Percentiles rank a stretch among this genome's conserved stretches.
Conservation (phyloP, 2,329 filamentous ascomycete genomes). For the Clonostachys sp. region DNA sequence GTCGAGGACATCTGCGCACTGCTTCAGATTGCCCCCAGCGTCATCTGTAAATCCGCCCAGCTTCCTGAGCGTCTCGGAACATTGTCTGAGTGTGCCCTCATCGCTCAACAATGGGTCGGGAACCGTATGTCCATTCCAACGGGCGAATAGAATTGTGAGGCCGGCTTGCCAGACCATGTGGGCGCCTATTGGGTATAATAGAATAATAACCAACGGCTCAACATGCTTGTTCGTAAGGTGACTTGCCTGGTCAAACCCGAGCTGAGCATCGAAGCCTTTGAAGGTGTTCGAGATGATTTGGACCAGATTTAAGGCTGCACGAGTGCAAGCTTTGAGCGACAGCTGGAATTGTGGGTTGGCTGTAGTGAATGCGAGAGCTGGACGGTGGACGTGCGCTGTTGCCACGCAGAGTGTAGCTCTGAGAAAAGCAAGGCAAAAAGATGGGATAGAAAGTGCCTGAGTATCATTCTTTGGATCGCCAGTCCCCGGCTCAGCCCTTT, state of each 20-base stretch:
- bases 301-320: slow-evolving; percentile 6
- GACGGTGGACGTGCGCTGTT: slow-evolving; percentile 14
- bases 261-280: background rate
- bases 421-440: slow-evolving; percentile 4
- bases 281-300: background rate
- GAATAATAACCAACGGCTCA: slow-evolving; percentile 1
- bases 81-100: slow-evolving; percentile 6
- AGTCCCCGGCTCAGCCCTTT: background rate
- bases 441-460: background rate
- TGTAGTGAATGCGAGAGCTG: slow-evolving; percentile 13
- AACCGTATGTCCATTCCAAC: slow-evolving; percentile 11
- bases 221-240: background rate
- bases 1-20: slow-evolving; percentile 13
- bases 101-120: slow-evolving; percentile 4
- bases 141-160: slow-evolving; percentile 12
- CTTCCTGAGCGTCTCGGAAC: slow-evolving; percentile 5
- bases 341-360: background rate
- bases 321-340: slow-evolving; percentile 9
- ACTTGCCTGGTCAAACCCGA: background rate
- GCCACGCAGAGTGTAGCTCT: slow-evolving; percentile 9
- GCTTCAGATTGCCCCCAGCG: slow-evolving; percentile 3
- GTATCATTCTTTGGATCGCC: no score
- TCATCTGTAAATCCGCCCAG: slow-evolving; percentile 7
- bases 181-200: slow-evolving; percentile 14
- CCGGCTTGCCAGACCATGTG: slow-evolving; percentile 18